Conservation (phyloP, 176 grass and related monocot genomes). For the Cocos nucifera region DNA sequence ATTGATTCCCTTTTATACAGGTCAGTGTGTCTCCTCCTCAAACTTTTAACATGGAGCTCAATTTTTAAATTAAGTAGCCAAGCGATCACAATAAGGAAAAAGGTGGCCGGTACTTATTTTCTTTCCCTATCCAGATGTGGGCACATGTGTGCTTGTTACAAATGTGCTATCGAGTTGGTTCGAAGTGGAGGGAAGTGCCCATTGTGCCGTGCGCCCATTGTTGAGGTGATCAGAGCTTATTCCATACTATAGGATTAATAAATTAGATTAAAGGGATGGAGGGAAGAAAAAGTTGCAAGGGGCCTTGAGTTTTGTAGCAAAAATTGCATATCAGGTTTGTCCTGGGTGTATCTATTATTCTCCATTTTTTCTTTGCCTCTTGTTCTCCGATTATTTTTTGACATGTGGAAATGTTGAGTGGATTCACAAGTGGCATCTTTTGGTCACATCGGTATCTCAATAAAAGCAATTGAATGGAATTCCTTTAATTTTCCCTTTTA, state of each 20-base stretch:
- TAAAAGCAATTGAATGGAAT: no score
- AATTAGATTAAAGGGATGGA: conserved; percentile 7
- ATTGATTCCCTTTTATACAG: conserved; percentile 92
- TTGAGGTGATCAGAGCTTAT: conserved; percentile 75
- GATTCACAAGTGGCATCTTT: no score
- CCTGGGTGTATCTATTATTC: conserved; percentile 1
- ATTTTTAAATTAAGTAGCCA: no score
- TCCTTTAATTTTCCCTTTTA: no score
- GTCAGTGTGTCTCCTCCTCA: conserved; percentile 10
- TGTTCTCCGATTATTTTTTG: no score
- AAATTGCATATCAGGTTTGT: not conserved
- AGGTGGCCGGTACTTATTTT: no score
- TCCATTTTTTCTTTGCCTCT: conserved; percentile 11
- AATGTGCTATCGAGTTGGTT: conserved; percentile 60
- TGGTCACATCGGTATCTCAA: no score
- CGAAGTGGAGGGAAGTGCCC: conserved; percentile 60
- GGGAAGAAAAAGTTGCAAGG: not conserved
- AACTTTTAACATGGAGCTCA: no score
- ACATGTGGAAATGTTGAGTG: no score
- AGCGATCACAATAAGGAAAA: no score
- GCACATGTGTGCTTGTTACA: conserved; percentile 86
- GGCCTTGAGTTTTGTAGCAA: conserved; percentile 7
- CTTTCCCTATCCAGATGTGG: conserved; percentile 44
- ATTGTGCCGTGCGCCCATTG: conserved; percentile 76
- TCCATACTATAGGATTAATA: conserved; percentile 43